A percentile compares a stretch with the other conserved stretches of the same genome.
Conservation (phyloP, 2,329 filamentous ascomycete species). For the Incumbomyces lentus region DNA sequence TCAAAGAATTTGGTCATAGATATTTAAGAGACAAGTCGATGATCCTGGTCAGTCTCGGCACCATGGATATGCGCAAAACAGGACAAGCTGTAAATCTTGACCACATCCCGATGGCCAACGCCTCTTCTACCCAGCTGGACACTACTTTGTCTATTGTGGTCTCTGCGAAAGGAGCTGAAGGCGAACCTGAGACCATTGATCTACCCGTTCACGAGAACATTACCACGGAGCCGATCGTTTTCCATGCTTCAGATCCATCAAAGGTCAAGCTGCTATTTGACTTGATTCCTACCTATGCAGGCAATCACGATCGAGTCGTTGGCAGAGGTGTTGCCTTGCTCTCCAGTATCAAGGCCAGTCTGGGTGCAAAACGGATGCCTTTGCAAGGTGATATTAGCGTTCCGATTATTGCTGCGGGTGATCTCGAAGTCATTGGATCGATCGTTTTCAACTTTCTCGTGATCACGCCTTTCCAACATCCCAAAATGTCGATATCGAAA, state of each 20-base stretch:
- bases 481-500: conserved; percentile 83
- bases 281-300: conserved; percentile 89
- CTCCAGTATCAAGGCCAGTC: conserved; percentile 69
- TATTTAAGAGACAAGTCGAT: conserved; percentile 85
- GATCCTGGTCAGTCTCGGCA: conserved; percentile 83
- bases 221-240: conserved; percentile 84
- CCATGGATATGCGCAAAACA: conserved; percentile 83
- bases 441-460: conserved; percentile 96
- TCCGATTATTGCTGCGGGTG: conserved; percentile 73
- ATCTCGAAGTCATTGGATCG: conserved; percentile 79
- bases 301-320: conserved; percentile 66
- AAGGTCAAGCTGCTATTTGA: conserved; percentile 90
- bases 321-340: conserved; percentile 82
- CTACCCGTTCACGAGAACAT: conserved; percentile 90
- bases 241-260: conserved; percentile 64
- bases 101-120: conserved; percentile 73
- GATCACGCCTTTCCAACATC: conserved; percentile 87
- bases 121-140: conserved; percentile 85
- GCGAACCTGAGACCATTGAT: conserved; percentile 82
- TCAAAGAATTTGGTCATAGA: conserved; percentile 92
- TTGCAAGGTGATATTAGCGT: conserved; percentile 87
- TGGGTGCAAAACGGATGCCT: conserved; percentile 80
- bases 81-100: conserved; percentile 76
- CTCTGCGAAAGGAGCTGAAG: conserved; percentile 71
- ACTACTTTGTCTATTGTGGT: conserved; percentile 88